Base-by-base conservation (phyloP, 495 filamentous ascomycete species). In the Aspergillus affinis region DNA sequence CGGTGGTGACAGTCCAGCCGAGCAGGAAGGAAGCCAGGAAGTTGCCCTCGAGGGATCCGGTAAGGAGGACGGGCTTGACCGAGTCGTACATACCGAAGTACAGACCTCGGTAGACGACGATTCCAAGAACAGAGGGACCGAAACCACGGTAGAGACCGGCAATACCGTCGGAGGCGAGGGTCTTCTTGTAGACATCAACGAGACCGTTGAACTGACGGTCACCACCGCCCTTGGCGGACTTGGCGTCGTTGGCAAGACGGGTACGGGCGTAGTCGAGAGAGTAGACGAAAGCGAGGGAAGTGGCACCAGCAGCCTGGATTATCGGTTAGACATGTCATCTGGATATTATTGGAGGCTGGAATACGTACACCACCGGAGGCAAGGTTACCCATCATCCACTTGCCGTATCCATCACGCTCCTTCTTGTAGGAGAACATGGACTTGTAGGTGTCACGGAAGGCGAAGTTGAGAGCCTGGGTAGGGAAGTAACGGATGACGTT, bases 31-130 rank as follows among this genome's bases (percentile, higher is more conserved):
- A 98, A 76, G 94, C 94, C 67, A 98, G 81, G 92, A 98, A 98
- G 88, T 92, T 96, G 83, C 92, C 91, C 82, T 92, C 88, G 70
- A 98, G 92, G 74, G 84, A 61, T 73, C 94, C 94, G 75, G 89
- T 85, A 55, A 98, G 91, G 80, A 97, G 76, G 78, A 97, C 90
- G 68, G 94, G 94, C 91, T 98, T 98, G 86, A 98, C 88, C 67
- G 94, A 98, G 82, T 98, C 94, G 92, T 98, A 98, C 90, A 98
- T 90, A 75, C 94, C 94, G 89, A 98, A 98, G 91, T 98, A 98
- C 67, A 98, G 92, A 96, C 94, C 94, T 90, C 94, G 95, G 90
- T 98, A 98, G 80, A 98, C 95, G 76, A 98, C 79, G 78, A 98
- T 98, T 86, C 94, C 94, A 79, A 88, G 84, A 73, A 98, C 94